Evolutionary conservation across 768 basidiomycete genomes (phyloP), one percentile per base, ranked within the genome.

Genomic region (Trametes punicea): DNA sequence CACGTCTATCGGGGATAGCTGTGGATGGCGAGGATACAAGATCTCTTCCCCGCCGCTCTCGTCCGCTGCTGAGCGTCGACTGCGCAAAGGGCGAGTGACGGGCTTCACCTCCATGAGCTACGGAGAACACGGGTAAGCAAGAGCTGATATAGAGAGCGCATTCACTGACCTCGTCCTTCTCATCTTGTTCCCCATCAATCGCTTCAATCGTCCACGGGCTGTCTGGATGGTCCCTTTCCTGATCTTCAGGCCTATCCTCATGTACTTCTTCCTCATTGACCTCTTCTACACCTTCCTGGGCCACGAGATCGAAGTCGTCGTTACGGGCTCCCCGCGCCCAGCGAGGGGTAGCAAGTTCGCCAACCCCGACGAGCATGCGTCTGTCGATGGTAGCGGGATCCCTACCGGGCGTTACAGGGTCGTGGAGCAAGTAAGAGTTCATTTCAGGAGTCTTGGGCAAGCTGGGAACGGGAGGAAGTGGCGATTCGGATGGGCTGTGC

Each of bases 331-430:
- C 69, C 66, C 81, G 81, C 57, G 81, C 80, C 95, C 94, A 99
- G 58, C 94, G 82, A 45, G 97, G 97, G n/a, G 97, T 99, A 18
- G 93, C 77, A 29, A 98, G 82, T 72, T 99, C 97, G 33, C 97
- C 97, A 5, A 98, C 90, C 23, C 97, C 97, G 50, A 98, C 84
- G 36, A 98, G 83, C 33, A 85, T 88, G 16, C 84, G 80, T 55
- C 97, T 80, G 74, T 98, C 94, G 58, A 93, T 93, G 62, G 75
- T 69, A 20, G 89, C 83, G 20, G 89, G 87, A 73, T 93, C 86
- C 56, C 82, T 80, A 30, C 80, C 85, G 8, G 91, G 91, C 0
- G 90, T 90, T 33, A 82, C 73, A 16, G 86, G 84, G 60, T 85
- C 82, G 46, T 69, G 69, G 36, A 71, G 61, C 34, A 46, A 25